phyloP scores from a whole-genome alignment of 345 rosid genomes.

The Durio zibethinus region DNA sequence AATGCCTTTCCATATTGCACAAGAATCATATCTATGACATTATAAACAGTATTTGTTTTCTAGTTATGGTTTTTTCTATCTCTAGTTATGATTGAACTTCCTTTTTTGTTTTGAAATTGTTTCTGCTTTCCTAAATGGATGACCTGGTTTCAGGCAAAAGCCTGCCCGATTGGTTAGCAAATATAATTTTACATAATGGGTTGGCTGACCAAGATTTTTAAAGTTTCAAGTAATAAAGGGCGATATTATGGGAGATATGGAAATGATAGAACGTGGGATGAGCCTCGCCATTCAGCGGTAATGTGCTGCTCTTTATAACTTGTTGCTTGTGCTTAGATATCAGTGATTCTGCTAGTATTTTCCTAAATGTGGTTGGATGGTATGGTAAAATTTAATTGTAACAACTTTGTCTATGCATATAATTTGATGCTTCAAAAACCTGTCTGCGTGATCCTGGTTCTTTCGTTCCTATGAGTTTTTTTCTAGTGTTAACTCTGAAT shows the following conservation, averaged over 20 bases:
- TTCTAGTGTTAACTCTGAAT: neutral
- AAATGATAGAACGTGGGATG: constrained; percentile 44
- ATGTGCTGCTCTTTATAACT: constrained; percentile 3
- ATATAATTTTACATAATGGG: constrained; percentile 46
- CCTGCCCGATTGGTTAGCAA: constrained; percentile 20
- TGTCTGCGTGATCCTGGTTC: neutral
- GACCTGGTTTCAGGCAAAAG: constrained; percentile 36
- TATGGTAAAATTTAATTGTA: neutral
- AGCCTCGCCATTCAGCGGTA: constrained; percentile 68
- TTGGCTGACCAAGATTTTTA: constrained; percentile 77
- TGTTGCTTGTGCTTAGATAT: neutral
- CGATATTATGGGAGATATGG: constrained; percentile 47
- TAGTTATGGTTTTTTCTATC: neutral
- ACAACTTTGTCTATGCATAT: constrained; percentile 3
- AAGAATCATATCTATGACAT: neutral
- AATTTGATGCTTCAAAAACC: neutral
- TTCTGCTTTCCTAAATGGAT: constrained; percentile 16
- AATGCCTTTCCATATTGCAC: neutral
- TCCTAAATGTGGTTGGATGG: neutral
- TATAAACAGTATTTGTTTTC: neutral
- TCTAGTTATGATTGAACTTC: neutral
- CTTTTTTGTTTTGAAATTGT: constrained; percentile 10
- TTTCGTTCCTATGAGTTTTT: neutral
- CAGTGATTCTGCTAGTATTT: neutral
- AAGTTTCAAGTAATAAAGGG: constrained; percentile 58